A percentile compares a stretch with the other conserved stretches of the same genome.
Conservation (phyloP, 331 rosid species). For the Quercus tomentella region DNA sequence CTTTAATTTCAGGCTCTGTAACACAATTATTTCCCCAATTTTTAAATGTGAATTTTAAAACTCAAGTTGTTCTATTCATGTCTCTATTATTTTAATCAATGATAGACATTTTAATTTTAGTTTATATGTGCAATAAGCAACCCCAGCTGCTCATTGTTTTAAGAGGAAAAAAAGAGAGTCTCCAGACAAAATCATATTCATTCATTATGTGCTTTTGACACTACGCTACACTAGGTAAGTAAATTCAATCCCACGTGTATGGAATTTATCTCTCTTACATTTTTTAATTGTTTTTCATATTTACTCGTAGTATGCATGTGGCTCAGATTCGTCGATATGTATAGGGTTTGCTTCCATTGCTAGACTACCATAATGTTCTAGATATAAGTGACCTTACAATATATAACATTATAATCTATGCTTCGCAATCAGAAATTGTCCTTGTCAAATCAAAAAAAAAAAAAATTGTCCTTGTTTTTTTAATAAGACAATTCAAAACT, state of each 20-base stretch:
- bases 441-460: too few species aligned
- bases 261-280: not conserved
- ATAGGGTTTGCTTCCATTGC: not conserved
- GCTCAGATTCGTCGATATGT: constrained; percentile 23
- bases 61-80: too few species aligned
- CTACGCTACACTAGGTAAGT: not conserved
- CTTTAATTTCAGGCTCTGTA: not conserved
- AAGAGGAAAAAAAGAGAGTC: not conserved
- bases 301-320: constrained; percentile 27
- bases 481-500: constrained; percentile 8
- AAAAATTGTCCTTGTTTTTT: too few species aligned
- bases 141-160: not conserved
- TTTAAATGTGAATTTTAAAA: not conserved
- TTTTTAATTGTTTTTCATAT: not conserved
- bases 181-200: not conserved
- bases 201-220: not conserved
- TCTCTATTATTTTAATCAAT: not conserved
- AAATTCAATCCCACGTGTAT: constrained; percentile 5
- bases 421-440: not conserved
- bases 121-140: not conserved
- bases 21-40: not conserved
- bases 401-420: not conserved
- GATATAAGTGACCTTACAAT: not conserved
- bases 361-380: constrained; percentile 8
- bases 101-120: not conserved